Evolutionary conservation across 352 stramenopile species (phyloP), one percentile per base, ranked within the genome.

Genomic region (Nothophytophthora sp.): DNA sequence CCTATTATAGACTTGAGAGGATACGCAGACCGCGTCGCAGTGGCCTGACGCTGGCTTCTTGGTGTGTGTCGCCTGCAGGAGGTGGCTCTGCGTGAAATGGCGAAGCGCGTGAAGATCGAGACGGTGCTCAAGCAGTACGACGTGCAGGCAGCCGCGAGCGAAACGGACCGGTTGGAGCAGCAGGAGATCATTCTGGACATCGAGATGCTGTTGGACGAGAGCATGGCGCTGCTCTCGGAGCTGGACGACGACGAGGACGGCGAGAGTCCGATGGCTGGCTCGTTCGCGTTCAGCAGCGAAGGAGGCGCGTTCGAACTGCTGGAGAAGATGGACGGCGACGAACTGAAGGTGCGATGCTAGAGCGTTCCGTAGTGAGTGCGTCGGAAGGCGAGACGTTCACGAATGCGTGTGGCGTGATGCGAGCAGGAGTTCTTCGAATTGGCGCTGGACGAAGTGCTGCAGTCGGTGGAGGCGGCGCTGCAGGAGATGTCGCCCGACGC

Each of bases 81-180:
- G 18, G 3, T 62, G 12, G 38, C 51, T 3, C 39, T 52, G 7
- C 16, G 12, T 0, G 64, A 87, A 4, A 44, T 70, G 10, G 58
- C 41, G 5, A 87, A 77, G 67, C 69, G 32, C 24, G 42, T 73
- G 41, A 76, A 81, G 30, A 67, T 86, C 18, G 78, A 92, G 46
- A 73, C 63, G 35, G 59, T 88, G 47, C 42, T 90, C 20, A 86
- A 92, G 56, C 49, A 81, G 46, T 88, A 86, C 54, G 78, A 88
- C 32, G 19, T 83, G 43, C 69, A 85, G 43, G 66, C 59, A 9
- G 52, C 44, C 1, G 50, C 48, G 6, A 41, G 22, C 20, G 53
- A 52, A 50, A 28, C 42, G 22, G 41, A 66, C 38, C 39, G 37
- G 13, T 16, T 57, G 2, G 53, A 63, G 30, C 43, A 72, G 11